Conservation (phyloP, 1,284 basidiomycete species). For the Ganoderma meredithae region DNA sequence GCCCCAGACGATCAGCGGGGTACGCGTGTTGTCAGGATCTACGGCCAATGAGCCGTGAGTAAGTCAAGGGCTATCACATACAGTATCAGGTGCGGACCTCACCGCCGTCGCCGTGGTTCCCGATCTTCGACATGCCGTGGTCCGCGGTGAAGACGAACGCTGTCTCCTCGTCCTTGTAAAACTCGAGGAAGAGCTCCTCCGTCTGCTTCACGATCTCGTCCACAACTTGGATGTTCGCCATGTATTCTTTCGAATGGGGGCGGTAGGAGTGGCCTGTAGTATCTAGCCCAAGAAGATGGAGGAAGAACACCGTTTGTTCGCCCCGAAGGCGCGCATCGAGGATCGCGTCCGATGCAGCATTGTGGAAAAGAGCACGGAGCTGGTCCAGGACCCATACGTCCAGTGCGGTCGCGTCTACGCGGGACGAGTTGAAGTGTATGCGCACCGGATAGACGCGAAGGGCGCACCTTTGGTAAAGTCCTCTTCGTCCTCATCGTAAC, state of each 20-base stretch:
- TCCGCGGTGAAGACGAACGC: constrained; percentile 89
- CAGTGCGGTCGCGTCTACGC: constrained; percentile 76
- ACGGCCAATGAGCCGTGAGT: not conserved
- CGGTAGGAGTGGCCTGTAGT: constrained; percentile 90
- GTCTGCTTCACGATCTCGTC: constrained; percentile 79
- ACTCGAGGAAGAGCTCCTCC: constrained; percentile 68
- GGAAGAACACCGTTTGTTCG: constrained; percentile 79
- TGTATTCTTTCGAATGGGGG: constrained; percentile 89
- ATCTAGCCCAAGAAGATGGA: constrained; percentile 87
- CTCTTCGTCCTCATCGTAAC: constrained; percentile 81
- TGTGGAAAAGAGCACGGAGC: constrained; percentile 64
- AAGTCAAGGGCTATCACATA: constrained; percentile 6
- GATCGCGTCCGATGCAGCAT: constrained; percentile 60
- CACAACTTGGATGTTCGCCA: constrained; percentile 85
- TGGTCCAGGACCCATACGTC: constrained; percentile 85
- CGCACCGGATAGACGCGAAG: too few relatives aligned
- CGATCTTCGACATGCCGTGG: constrained; percentile 90
- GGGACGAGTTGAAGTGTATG: not conserved
- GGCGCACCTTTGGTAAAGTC: constrained; percentile 82
- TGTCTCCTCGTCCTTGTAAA: constrained; percentile 76
- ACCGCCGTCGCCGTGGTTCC: constrained; percentile 93
- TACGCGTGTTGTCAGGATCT: constrained; percentile 91
- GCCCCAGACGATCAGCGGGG: constrained; percentile 88
- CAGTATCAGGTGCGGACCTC: constrained; percentile 22
- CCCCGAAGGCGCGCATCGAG: constrained; percentile 60